Evolutionary conservation across 768 basidiomycete species (phyloP), one percentile per base, ranked within the genome.

Genomic region (Mycena venus): DNA sequence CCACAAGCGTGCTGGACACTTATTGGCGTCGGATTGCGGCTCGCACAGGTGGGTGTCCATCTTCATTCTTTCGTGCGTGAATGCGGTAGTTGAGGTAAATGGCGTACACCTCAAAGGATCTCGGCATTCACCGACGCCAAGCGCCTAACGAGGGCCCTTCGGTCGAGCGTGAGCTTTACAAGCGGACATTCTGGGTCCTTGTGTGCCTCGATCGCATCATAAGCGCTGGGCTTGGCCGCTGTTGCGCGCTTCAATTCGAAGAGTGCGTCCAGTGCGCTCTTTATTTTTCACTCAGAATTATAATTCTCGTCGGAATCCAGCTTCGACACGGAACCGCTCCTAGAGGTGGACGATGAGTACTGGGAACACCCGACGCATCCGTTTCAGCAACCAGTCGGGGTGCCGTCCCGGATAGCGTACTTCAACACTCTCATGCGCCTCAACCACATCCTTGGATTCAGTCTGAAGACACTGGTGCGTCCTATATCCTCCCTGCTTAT

Each of bases 291-390:
- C 47, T 62, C 12, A 49, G n/a, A 8, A n/a, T 38, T 38, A 38
- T 38, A 7, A n/a, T 5, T 53, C 31, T 21, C 23, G 14, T 66
- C n/a, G n/a, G n/a, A n/a, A n/a, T n/a, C 42, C 51, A 93, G 92
- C 72, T 91, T 90, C 69, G 91, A 93, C 69, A 82, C 90, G 15
- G 91, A 91, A 25, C 85, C 87, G 14, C 92, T 92, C 2, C 78
- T 89, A 2, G 90, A 91, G n/a, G 90, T 91, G n/a, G 92, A 93
- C 68, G 93, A 94, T 78, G 91, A 93, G 59, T 92, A 89, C 69
- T 93, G 92, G 91, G 86, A 86, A 14, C 87, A 88, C 42, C 84
- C 85, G 0, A 82, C 80, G 4, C 80, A 80, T 31, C 82, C 83
- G 2, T 92, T 91, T 82, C 85, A 86, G 55, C 92, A 93, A 71